Conservation (phyloP, 345 rosid genomes). For the Citrus hindsii region DNA sequence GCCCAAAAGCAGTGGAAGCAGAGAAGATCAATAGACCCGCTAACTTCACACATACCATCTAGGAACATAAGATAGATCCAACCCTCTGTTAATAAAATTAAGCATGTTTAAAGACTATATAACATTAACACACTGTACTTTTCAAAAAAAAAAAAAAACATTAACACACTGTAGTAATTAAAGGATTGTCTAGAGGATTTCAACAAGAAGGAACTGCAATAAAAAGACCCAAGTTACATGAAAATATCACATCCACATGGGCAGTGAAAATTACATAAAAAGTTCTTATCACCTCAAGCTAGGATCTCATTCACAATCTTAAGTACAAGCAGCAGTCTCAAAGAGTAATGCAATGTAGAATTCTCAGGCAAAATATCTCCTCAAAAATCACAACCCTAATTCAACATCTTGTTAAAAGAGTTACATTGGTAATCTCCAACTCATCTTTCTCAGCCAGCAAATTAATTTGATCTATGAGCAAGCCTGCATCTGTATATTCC, state of each 20-base stretch:
- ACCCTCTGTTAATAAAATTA: background rate
- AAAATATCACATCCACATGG: background rate
- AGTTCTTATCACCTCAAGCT: background rate
- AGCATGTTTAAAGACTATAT: background rate
- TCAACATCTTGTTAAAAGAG: background rate
- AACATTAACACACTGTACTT: background rate
- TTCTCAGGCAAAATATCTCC: background rate
- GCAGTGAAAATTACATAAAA: background rate
- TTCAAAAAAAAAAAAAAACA: too few species aligned
- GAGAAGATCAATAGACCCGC: background rate
- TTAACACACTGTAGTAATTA: background rate
- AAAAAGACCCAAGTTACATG: background rate
- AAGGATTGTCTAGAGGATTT: background rate
- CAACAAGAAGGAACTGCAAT: background rate
- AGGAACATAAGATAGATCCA: background rate
- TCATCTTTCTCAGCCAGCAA: background rate
- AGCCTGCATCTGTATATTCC: background rate
- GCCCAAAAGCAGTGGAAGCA: background rate
- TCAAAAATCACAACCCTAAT: background rate
- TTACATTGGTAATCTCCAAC: background rate
- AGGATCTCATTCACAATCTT: background rate
- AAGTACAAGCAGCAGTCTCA: background rate
- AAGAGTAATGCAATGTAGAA: background rate
- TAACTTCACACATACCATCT: background rate
- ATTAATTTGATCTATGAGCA: background rate